A percentile compares a stretch with the other conserved stretches of the same genome.
Conservation (phyloP, 129 eudicot genomes). For the Gnaphalium uliginosum region DNA sequence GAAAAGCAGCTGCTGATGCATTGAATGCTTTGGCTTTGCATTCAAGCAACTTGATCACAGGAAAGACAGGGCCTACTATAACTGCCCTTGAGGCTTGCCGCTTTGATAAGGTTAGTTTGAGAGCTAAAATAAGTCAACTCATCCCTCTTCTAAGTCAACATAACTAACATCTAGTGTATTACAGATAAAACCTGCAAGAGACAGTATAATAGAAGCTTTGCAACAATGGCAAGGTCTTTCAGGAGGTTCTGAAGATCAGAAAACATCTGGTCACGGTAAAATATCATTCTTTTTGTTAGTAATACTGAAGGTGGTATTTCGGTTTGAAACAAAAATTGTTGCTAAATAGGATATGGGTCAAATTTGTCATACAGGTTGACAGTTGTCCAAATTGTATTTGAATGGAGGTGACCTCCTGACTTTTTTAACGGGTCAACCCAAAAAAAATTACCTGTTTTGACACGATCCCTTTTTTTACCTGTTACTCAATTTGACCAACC, state of each 20-base stretch:
- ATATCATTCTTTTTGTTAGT: constrained; percentile 6
- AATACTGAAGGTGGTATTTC: neutral
- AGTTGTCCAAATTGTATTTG: neutral
- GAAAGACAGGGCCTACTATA: constrained; percentile 54
- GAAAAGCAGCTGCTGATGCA: constrained; percentile 95
- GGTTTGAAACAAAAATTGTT: neutral
- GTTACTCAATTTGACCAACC: neutral
- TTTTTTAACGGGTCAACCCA: neutral
- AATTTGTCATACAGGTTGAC: neutral
- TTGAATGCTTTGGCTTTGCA: constrained; percentile 66
- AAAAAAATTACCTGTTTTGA: neutral
- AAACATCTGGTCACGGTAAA: constrained; percentile 55
- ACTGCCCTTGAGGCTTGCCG: constrained; percentile 73
- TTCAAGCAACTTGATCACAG: constrained; percentile 58
- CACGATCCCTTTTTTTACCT: neutral
- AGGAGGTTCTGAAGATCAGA: constrained; percentile 40
- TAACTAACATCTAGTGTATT: neutral
- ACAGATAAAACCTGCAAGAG: constrained; percentile 96
- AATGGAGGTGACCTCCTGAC: neutral
- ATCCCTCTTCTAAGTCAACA: constrained; percentile 9
- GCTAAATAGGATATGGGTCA: constrained; percentile 2
- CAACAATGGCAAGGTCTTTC: constrained; percentile 89
- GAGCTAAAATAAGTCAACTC: neutral
- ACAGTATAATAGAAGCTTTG: constrained; percentile 81
- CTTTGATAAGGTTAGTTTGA: constrained; percentile 77